Base-by-base conservation (phyloP, 2,329 filamentous ascomycete genomes). In the Ophiostoma quercus region DNA sequence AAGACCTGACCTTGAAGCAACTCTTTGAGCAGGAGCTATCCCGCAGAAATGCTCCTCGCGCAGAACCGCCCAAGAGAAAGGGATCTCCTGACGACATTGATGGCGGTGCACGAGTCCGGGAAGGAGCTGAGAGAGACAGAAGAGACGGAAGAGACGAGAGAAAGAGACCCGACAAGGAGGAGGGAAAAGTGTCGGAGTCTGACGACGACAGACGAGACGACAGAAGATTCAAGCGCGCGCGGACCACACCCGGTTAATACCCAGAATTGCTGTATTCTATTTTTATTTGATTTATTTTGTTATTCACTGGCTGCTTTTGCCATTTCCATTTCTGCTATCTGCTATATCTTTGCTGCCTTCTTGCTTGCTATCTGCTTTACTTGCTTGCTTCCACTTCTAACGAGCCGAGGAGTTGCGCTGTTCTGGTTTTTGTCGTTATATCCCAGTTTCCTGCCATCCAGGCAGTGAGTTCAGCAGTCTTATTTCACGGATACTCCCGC, bases 161-260 rank as follows among this genome's bases (percentile, higher is more conserved):
- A 22, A 60, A 6, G 54, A 29, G 34, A 34, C 34, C 34, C 25
- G 57, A 19, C 57, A 29, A 29, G 25, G 54, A 60, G 22, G 57
- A 62, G 25, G 25, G 57, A 32, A 12, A 32, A 8, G 14, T 29
- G 51, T 29, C 57, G 22, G 43, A 47, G 7, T 47, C 19, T 47
- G 43, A 47, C 19, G 43, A 47, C 47, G 47, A 51, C 14, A 62
- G 57, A 16, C 32, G n/a, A n/a, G 8, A 57, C 8, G 51, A 8
- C 22, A 57, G n/a, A 62, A 32, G 57, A 29, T 25, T 32, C 11
- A 62, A 62, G 57, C 57, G 57, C 11, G 14, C 14, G 57, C 57
- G 25, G 57, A 32, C 57, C 57, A 29, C 25, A 62, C n/a, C 9
- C 32, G 57, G 57, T 62, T 62, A 29, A 62, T 62, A 62, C 57